These are phyloP conservation scores for Tausonia pullulans DNA, from an alignment of 1,284 basidiomycete genomes.

Conservation along the genomic window DNA sequence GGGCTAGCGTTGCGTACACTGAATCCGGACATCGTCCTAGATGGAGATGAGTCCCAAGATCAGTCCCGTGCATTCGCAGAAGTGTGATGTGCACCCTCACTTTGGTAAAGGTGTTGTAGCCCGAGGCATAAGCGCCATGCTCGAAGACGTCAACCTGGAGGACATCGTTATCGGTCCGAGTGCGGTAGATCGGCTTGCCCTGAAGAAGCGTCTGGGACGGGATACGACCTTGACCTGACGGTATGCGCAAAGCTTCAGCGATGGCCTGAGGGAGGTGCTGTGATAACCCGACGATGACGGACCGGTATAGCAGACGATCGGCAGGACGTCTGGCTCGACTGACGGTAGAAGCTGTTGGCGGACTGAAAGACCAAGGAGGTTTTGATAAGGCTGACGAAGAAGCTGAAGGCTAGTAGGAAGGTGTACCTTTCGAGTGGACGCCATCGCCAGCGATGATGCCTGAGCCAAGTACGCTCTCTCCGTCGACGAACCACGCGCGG, in stretches of 20 bases:
- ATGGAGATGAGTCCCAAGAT: no score
- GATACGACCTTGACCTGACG: neutral
- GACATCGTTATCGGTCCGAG: conserved; percentile 2
- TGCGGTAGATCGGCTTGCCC: neutral
- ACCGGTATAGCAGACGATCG: conserved; percentile 13
- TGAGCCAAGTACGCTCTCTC: neutral
- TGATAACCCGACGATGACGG: neutral
- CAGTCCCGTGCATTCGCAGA: neutral
- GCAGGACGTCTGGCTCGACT: conserved; percentile 1
- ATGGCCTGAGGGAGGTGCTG: neutral
- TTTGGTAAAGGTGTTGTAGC: neutral
- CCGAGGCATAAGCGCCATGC: neutral
- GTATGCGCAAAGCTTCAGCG: neutral
- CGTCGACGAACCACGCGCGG: conserved; percentile 8
- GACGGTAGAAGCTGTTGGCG: conserved; percentile 8
- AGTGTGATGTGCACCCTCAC: neutral
- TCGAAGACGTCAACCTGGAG: neutral
- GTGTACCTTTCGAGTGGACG: conserved; percentile 6
- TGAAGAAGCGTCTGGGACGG: neutral
- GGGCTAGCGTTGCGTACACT: no score
- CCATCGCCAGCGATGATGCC: conserved; percentile 15
- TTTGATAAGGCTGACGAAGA: neutral
- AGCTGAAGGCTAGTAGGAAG: neutral
- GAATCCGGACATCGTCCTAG: no score
- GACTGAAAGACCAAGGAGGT: neutral